Conservation (phyloP, 257 asterid species). For the Solanum ossicruentum region DNA sequence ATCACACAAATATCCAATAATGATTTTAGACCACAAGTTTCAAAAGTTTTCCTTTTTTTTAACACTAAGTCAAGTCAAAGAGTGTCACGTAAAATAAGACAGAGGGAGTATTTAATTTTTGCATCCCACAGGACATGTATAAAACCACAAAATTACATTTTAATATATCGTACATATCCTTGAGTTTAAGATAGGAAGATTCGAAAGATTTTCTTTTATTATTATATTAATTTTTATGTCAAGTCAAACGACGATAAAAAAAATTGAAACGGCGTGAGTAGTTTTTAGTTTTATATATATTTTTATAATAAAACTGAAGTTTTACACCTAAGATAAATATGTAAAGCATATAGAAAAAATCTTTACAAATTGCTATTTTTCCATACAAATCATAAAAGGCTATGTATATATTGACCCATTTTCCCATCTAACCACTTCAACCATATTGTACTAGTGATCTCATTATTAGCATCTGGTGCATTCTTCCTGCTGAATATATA, state of each 20-base stretch:
- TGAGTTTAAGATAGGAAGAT: background rate
- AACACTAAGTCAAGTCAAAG: too few relatives aligned
- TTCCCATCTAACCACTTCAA: background rate
- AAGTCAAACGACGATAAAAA: background rate
- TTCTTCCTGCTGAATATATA: background rate
- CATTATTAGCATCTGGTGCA: background rate
- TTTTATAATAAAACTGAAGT: background rate
- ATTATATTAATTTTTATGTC: background rate
- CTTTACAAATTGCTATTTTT: background rate
- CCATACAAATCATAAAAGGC: background rate
- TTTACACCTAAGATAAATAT: background rate
- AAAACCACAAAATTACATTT: background rate
- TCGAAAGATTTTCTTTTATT: background rate
- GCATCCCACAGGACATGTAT: background rate
- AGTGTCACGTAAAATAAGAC: too few relatives aligned
- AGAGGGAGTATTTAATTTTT: too few relatives aligned
- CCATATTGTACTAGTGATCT: background rate
- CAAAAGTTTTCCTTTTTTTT: too few relatives aligned
- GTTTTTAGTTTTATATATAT: background rate
- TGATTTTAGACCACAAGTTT: too few relatives aligned
- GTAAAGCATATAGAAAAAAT: background rate
- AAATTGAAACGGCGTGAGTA: too few relatives aligned
- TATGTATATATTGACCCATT: background rate
- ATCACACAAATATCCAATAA: too few relatives aligned
- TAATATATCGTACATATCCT: background rate